Evolutionary conservation across 768 basidiomycete genomes (phyloP).

Genomic region (Cystobasidium tubakii): DNA sequence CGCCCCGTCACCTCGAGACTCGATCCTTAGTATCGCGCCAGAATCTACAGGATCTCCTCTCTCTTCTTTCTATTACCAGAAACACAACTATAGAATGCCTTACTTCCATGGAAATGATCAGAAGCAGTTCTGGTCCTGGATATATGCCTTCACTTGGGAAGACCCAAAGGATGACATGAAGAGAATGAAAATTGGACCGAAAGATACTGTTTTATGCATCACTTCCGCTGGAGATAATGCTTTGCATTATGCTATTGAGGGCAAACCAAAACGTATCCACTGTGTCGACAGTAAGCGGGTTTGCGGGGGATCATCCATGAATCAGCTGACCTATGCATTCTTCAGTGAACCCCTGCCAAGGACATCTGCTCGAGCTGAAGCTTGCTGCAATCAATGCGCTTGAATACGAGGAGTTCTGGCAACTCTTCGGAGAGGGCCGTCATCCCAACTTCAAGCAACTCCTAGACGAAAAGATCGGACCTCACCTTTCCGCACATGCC

Average conservation of each 20-base stretch:
- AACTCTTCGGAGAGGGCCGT: slow-evolving; percentile 62
- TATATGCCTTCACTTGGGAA: slow-evolving; percentile 53
- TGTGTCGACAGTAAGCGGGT: slow-evolving; percentile 30
- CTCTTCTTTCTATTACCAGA: slow-evolving; percentile 62
- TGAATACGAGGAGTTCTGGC: slow-evolving; percentile 60
- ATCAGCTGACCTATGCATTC: neutral
- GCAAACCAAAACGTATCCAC: slow-evolving; percentile 54
- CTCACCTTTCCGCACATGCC: slow-evolving; percentile 64
- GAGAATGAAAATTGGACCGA: slow-evolving; percentile 57
- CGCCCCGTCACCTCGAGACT: neutral
- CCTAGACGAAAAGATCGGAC: slow-evolving; percentile 61
- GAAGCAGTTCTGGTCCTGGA: slow-evolving; percentile 55
- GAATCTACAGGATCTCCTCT: slow-evolving; percentile 55
- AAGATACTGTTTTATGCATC: slow-evolving; percentile 67
- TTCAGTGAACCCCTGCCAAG: slow-evolving; percentile 64
- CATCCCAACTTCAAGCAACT: slow-evolving; percentile 60
- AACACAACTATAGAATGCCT: slow-evolving; percentile 47
- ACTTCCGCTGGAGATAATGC: slow-evolving; percentile 76
- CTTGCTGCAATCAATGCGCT: slow-evolving; percentile 61
- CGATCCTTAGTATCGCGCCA: slow-evolving; percentile 26
- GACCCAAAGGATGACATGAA: slow-evolving; percentile 70
- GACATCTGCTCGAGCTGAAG: slow-evolving; percentile 72
- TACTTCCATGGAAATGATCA: slow-evolving; percentile 55
- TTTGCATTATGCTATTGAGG: slow-evolving; percentile 68
- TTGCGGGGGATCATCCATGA: neutral